These are phyloP conservation scores for Aspergillus brunneoviolaceus DNA, from an alignment of 2,329 filamentous ascomycete genomes.

Conservation along the genomic window DNA sequence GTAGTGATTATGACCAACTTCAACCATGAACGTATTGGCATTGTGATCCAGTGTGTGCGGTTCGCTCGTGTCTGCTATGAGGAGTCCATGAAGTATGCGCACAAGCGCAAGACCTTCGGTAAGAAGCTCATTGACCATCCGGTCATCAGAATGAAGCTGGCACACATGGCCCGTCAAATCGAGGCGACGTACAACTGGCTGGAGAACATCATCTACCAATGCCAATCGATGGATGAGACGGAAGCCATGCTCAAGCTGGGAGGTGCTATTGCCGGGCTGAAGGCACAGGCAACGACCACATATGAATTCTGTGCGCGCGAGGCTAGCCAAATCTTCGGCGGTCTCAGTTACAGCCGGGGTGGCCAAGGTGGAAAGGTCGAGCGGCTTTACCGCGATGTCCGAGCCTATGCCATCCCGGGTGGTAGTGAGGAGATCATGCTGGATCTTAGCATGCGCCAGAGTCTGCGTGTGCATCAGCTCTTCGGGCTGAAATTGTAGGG, in stretches of 20 bases:
- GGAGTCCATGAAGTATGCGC: constrained; percentile 92
- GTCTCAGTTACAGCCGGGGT: constrained; percentile 84
- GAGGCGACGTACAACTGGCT: constrained; percentile 97
- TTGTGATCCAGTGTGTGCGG: constrained; percentile 94
- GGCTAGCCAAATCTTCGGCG: constrained; percentile 96
- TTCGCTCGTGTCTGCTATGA: constrained; percentile 97
- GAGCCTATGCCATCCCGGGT: constrained; percentile 94
- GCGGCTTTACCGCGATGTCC: constrained; percentile 88
- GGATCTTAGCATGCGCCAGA: constrained; percentile 90
- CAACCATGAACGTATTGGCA: constrained; percentile 98
- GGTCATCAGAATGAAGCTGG: constrained; percentile 95
- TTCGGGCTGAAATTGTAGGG: constrained; percentile 90
- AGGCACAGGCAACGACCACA: constrained; percentile 89
- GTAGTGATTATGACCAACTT: constrained; percentile 98
- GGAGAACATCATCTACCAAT: constrained; percentile 92
- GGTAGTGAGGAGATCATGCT: constrained; percentile 99
- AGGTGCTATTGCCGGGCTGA: constrained; percentile 87
- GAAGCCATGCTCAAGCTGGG: constrained; percentile 96
- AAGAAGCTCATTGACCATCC: constrained; percentile 96
- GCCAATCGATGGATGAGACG: constrained; percentile 85
- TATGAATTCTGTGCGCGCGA: constrained; percentile 98
- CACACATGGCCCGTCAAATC: constrained; percentile 97
- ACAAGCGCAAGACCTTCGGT: constrained; percentile 95
- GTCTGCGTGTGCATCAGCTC: constrained; percentile 80
- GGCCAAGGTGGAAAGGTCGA: constrained; percentile 96